Evolutionary conservation across 164 flowering plant species (phyloP), one percentile per base, ranked within the genome.

Genomic region (Warburgia ugandensis): DNA sequence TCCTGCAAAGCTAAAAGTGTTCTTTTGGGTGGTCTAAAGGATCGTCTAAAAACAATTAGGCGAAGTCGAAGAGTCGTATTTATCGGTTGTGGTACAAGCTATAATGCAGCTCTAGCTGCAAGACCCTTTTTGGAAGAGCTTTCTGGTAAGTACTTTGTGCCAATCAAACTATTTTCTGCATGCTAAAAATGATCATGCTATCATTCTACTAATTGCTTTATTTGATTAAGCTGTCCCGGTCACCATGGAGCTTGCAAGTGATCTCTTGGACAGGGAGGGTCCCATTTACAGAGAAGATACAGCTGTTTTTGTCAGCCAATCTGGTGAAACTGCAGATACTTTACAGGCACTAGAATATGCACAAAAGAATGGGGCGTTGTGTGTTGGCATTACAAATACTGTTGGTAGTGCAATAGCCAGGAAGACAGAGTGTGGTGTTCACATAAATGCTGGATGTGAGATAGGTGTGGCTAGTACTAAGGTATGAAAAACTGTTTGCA

Each of bases 251-350:
- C 68, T 88, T 60, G 99, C 99, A 29, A 92, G 99, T 68, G 99
- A 92, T 72, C 68, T 92, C 30, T 54, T 86, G 72, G 99, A 92
- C 71, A 68, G 99, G 54, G 89, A 82, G 64, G 99, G 94, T 21
- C 99, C 95, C 3, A 84, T 88, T 43, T 88, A 88, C 68, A 75
- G 99, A 68, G 99, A 88, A 72, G 99, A 92, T 70, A 88, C 99
- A 48, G 85, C 86, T 28, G 91, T 86, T 29, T 92, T 88, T 78
- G 99, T 92, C 35, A 92, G 99, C 64, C 99, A 92, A 55, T 92
- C 99, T 48, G 99, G 99, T 56, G 97, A 92, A 80, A 92, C 99
- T 57, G 97, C 99, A 54, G 99, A 92, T 57, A 86, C 97, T 44
- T 71, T 86, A 52, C 73, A 29, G 52, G 99, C 99, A 29, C 49